Evolutionary conservation across 2,329 filamentous ascomycete genomes (phyloP).

Genomic region (Xylogone sp.): DNA sequence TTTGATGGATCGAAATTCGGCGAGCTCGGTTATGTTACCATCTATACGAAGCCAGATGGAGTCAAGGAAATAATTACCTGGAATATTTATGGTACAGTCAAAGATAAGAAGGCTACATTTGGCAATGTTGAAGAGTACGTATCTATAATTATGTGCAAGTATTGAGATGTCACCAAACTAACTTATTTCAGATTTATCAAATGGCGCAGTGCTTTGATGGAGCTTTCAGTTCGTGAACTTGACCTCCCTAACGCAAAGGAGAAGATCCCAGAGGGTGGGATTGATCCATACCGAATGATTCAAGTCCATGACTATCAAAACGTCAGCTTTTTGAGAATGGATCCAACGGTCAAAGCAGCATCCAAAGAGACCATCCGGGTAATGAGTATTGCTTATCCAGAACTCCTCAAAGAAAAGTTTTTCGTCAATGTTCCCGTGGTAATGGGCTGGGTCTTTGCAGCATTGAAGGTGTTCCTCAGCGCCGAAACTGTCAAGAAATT

Average conservation of each 20-base stretch:
- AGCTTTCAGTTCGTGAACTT: slow-evolving; percentile 74
- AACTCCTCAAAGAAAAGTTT: slow-evolving; percentile 87
- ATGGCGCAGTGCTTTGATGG: slow-evolving; percentile 90
- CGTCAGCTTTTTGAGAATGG: slow-evolving; percentile 81
- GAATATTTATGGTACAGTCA: slow-evolving; percentile 89
- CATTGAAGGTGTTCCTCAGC: slow-evolving; percentile 73
- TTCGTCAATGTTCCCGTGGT: slow-evolving; percentile 90
- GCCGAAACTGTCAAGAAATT: slow-evolving; percentile 75
- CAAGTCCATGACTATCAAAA: slow-evolving; percentile 93
- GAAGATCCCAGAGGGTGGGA: slow-evolving; percentile 65
- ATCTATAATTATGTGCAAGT: background rate
- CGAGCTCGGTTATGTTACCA: slow-evolving; percentile 76
- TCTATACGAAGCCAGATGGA: slow-evolving; percentile 54
- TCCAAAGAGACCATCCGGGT: slow-evolving; percentile 77
- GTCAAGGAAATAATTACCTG: slow-evolving; percentile 71
- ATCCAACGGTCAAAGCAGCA: slow-evolving; percentile 70
- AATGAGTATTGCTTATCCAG: slow-evolving; percentile 81
- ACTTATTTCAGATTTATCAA: slow-evolving; percentile 65
- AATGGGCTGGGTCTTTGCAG: slow-evolving; percentile 82
- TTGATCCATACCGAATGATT: slow-evolving; percentile 84
- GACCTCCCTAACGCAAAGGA: slow-evolving; percentile 64
- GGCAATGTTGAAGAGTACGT: slow-evolving; percentile 75
- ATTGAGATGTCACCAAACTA: background rate
- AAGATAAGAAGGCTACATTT: slow-evolving; percentile 77
- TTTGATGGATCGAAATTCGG: slow-evolving; percentile 70